Base-by-base conservation (phyloP, 2,329 filamentous ascomycete genomes). In the Microcyclospora pomicola region DNA sequence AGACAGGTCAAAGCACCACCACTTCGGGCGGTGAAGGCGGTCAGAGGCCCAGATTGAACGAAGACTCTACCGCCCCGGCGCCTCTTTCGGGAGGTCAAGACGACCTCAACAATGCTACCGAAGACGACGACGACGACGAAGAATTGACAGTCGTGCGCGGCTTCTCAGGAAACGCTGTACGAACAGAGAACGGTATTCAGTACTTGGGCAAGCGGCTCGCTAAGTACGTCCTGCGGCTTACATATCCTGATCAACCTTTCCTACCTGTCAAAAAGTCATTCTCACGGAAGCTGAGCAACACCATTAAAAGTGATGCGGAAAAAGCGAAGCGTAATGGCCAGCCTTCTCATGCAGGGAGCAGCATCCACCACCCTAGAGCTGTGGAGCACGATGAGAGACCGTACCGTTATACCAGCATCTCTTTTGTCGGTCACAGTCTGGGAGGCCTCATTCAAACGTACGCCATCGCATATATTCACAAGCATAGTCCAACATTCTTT, bases 171-270 rank as follows among this genome's bases (percentile, higher is more conserved):
- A 96, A 96, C 58, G 84, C 83, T 6, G 85, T 84, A 27, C 80
- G 82, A 40, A 98, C 91, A 2, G 91, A 98, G 62, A 78, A 80
- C 46, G 91, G 91, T 12, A 96, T 98, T 53, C 94, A 96, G 59
- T 98, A 94, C 59, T 73, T 98, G 5, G 91, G 91, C 14, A 96
- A 96, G 59, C 75, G 91, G 36, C 72, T 98, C 16, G 91, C 91
- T 14, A 87, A 87, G 64, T 93, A 88, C 56, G 75, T 96, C 24
- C 68, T 98, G 32, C 73, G 80, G 37, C 78, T 94, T 64, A 94
- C 88, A 24, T 94, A 93, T 55, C 91, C 91, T 0, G 86, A 95
- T 53, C 87, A 96, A 52, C 86, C 88, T 4, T 93, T 80, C 51
- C 67, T 87, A 2, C 87, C 88, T 0, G 56, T 69, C 32, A 76